Base-by-base conservation (phyloP, 768 basidiomycete genomes). In the Pleurotus platypus region DNA sequence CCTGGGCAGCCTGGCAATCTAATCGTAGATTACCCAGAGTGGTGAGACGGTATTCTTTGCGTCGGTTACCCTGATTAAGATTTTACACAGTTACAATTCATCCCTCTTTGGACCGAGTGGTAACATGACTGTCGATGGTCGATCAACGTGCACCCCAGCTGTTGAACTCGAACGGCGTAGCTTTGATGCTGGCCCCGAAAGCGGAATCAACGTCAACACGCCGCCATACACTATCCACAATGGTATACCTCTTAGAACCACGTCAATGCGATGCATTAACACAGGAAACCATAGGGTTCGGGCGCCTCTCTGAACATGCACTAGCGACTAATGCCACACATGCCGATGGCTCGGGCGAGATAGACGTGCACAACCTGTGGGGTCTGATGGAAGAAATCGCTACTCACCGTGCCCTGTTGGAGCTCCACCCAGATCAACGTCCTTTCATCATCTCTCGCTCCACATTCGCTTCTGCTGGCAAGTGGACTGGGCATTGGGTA, bases 151-250 rank as follows among this genome's bases (percentile, higher is more conserved):
- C 58, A 69, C 64, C 16, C 35, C 55, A 57, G 60, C 60, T 30
- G 11, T 67, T 24, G 56, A 55, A 9, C 61, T 80, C 22, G 58
- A 59, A 3, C 79, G 67, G 63, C 77, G 82, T 12, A 81, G 78
- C 1, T 49, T 84, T 45, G 83, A 82, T 3, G 81, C 80, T 2
- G 81, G 77, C 20, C 72, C 71, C 42, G 71, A 83, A 60, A 63
- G 69, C 5, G 77, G 69, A 7, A 72, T 80, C 4, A 70, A 86
- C 62, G 64, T 87, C 27, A 86, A 82, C 65, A 60, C 58, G 0
- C 89, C 87, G 8, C 82, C 85, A 12, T 90, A 90, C 59, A 74
- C 83, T 1, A 86, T 91, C 55, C 85, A 89, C 69, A 89, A 91
- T 58, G 86, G 87, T 83, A 42, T 57, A 65, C 30, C 27, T 22